phyloP scores from a whole-genome alignment of 495 filamentous ascomycete species.

The Aspergillus nidulans region DNA sequence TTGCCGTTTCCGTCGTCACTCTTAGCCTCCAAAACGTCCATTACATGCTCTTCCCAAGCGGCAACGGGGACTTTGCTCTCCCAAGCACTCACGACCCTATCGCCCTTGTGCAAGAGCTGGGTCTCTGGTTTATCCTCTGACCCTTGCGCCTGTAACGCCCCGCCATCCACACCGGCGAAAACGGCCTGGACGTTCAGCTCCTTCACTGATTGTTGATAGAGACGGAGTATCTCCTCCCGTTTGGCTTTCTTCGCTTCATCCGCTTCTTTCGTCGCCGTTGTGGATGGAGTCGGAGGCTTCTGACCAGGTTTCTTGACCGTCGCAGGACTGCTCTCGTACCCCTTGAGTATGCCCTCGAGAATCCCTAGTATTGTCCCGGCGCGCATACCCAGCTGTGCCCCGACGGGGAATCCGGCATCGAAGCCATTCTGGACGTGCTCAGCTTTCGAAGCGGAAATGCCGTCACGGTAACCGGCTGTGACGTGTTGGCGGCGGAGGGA shows the following conservation, averaged over 20 bases:
- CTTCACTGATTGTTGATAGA: constrained; percentile 49
- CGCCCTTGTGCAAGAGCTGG: constrained; percentile 26
- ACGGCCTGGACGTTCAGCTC: constrained; percentile 60
- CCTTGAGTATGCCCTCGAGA: constrained; percentile 57
- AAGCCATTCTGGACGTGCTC: constrained; percentile 74
- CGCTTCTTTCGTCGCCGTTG: constrained; percentile 1
- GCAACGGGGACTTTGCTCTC: constrained; percentile 44
- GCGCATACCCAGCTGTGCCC: constrained; percentile 68
- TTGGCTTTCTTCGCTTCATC: constrained; percentile 22
- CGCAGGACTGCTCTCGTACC: constrained; percentile 30
- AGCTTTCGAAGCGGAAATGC: constrained; percentile 67
- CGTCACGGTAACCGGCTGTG: constrained; percentile 88
- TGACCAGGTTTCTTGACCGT: constrained; percentile 25
- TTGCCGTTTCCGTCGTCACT: constrained; percentile 14
- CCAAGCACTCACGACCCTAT: constrained; percentile 44
- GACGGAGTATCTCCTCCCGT: constrained; percentile 28
- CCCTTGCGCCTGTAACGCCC: constrained; percentile 31
- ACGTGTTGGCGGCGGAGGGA: constrained; percentile 68
- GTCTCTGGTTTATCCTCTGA: constrained; percentile 27
- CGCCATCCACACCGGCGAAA: constrained; percentile 61
- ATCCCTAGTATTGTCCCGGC: constrained; percentile 68
- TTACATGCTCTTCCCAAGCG: constrained; percentile 38
- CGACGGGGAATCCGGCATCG: constrained; percentile 79
- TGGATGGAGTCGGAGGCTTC: neutral
- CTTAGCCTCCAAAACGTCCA: constrained; percentile 40